Base-by-base conservation (phyloP, 345 rosid species). In the Rhodomyrtus tomentosa region DNA sequence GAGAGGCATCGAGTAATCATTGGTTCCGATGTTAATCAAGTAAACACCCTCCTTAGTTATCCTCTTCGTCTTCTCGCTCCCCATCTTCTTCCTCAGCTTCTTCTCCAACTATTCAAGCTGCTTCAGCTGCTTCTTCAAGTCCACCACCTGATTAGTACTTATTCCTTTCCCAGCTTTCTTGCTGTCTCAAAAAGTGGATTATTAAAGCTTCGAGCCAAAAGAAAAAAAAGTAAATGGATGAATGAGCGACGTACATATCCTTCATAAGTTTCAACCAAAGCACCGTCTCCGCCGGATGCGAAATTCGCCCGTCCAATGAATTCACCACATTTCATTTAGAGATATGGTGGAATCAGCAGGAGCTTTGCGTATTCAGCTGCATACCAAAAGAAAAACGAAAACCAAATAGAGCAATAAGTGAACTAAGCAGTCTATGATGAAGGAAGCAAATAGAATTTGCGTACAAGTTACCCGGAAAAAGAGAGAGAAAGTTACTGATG, bases 231-330 rank as follows among this genome's bases (percentile, higher is more conserved):
- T 13, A 1, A 13, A 1, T 3, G 11, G 3, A 53, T n/a, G n/a
- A 20, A 20, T 2, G 24, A n/a, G n/a, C n/a, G 7, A 53, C 40
- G 3, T 29, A 29, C 93, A 80, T 52, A 76, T 84, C 92, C 95
- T 40, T n/a, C 86, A 74, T 82, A 22, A 10, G 92, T 90, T 86
- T 82, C 87, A 29, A 74, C 85, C 38, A 94, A 85, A 85, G 90
- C 91, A n/a, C 93, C 93, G 53, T 91, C 96, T 42, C 91, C 92
- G 1, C 68, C 93, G 0, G 96, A 90, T 42, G 92, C 93, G 42
- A 92, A 92, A 83, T 87, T 93, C 4, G 87, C 88, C 42, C 93
- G 94, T 49, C 72, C 72, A n/a, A 36, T 10, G 27, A 36, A 82
- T 85, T 20, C 85, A 12, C 40, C 13, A 56, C 82, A 10, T 2